Conservation (phyloP, 345 rosid species). For the Populus simonii region DNA sequence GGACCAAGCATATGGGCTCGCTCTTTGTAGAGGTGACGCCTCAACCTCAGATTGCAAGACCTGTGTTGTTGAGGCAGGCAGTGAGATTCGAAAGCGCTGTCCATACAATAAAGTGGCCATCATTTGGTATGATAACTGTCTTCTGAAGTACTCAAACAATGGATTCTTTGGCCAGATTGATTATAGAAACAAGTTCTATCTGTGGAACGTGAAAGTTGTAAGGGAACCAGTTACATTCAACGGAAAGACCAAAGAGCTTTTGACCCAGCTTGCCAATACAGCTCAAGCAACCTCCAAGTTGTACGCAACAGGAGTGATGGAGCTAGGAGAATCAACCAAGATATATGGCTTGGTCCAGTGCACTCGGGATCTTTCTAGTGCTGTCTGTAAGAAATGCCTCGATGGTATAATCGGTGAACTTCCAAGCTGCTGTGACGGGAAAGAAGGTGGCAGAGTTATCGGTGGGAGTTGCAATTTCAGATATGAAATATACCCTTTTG, state of each 20-base stretch:
- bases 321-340: slow-evolving; percentile 8
- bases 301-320: slow-evolving; percentile 25
- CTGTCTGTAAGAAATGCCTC: slow-evolving; percentile 39
- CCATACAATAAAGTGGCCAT: slow-evolving; percentile 36
- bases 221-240: slow-evolving; percentile 26
- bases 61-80: slow-evolving; percentile 30
- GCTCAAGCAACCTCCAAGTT: slow-evolving; percentile 20
- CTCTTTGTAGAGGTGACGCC: slow-evolving; percentile 42
- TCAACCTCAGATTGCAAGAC: slow-evolving; percentile 32
- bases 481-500: slow-evolving; percentile 49
- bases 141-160: slow-evolving; percentile 34
- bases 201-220: slow-evolving; percentile 31
- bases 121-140: slow-evolving; percentile 48
- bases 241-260: slow-evolving; percentile 25
- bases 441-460: slow-evolving; percentile 47
- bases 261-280: slow-evolving; percentile 20
- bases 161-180: slow-evolving; percentile 46
- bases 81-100: slow-evolving; percentile 31
- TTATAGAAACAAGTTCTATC: slow-evolving; percentile 33
- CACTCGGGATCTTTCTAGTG: slow-evolving; percentile 30
- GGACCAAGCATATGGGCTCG: slow-evolving; percentile 29
- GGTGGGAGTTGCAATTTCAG: slow-evolving; percentile 46
- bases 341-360: slow-evolving; percentile 45
- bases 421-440: slow-evolving; percentile 48
- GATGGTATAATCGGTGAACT: slow-evolving; percentile 35